Percentiles rank a stretch among this genome's conserved stretches.
Evolutionary conservation across 2,329 filamentous ascomycete genomes (phyloP).

Genomic region (Periconia macrospinosa): DNA sequence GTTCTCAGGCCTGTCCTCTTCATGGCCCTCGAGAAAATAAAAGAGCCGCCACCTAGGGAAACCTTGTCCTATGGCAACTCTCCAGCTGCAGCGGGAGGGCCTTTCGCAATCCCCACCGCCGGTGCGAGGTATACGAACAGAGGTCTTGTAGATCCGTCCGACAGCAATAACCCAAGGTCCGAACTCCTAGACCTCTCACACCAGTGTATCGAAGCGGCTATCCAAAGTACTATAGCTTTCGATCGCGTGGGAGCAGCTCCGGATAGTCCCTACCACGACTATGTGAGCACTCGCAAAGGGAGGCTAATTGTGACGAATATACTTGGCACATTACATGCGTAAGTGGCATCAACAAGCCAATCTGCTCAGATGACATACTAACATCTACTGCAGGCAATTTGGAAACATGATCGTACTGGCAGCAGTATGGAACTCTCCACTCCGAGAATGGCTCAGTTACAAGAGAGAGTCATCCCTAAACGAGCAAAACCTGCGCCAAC

Average conservation of each 20-base stretch:
- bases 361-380: slow-evolving; percentile 10
- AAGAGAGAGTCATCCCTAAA: slow-evolving; percentile 14
- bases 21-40: slow-evolving; percentile 58
- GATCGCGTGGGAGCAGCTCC: slow-evolving; percentile 56
- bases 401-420: slow-evolving; percentile 91
- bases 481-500: slow-evolving; percentile 22
- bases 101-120: too few relatives aligned
- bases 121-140: too few relatives aligned
- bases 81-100: slow-evolving; percentile 7
- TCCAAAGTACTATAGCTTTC: slow-evolving; percentile 85
- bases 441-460: slow-evolving; percentile 34
- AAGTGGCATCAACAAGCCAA: slow-evolving; percentile 51
- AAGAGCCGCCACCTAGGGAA: slow-evolving; percentile 27
- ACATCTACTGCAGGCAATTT: slow-evolving; percentile 71
- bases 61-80: slow-evolving; percentile 49
- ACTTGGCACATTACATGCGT: slow-evolving; percentile 94
- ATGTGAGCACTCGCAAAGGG: slow-evolving; percentile 61
- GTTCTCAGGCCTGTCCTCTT: slow-evolving; percentile 79
- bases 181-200: slow-evolving; percentile 28
- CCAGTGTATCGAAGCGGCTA: slow-evolving; percentile 59
- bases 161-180: neutral
- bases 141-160: slow-evolving; percentile 17
- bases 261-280: slow-evolving; percentile 25
- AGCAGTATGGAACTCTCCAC: slow-evolving; percentile 70
- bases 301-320: slow-evolving; percentile 91